These are phyloP conservation scores for Bruguiera parviflora DNA, from an alignment of 345 rosid species.

Conservation along the genomic window DNA sequence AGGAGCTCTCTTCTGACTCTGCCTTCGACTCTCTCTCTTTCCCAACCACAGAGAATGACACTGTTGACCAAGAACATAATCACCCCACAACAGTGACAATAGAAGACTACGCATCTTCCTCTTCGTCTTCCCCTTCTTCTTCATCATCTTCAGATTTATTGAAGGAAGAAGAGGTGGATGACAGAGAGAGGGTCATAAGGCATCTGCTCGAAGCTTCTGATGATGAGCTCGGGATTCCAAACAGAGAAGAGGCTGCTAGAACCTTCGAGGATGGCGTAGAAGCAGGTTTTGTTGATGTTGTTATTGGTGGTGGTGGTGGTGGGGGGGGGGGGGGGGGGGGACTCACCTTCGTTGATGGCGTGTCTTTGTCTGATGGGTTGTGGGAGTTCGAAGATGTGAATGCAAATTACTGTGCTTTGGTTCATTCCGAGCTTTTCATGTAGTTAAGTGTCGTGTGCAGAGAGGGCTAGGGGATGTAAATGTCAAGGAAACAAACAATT, in stretches of 20 bases:
- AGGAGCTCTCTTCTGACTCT: constrained; percentile 35
- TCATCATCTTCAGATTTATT: constrained; percentile 12
- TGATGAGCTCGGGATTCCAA: constrained; percentile 88
- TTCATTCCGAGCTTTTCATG: constrained; percentile 55
- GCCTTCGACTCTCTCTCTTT: neutral
- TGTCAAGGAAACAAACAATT: no score
- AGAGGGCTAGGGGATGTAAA: no score
- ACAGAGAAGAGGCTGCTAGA: constrained; percentile 22
- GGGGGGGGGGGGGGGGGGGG: no score
- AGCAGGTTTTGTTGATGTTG: neutral
- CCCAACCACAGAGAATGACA: neutral
- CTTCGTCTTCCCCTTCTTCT: constrained; percentile 20
- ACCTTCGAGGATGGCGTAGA: constrained; percentile 9
- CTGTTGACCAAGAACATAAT: constrained; percentile 11
- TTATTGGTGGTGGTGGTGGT: neutral
- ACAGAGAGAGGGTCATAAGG: constrained; percentile 58
- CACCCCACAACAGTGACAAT: neutral
- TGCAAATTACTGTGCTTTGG: constrained; percentile 53
- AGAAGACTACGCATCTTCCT: constrained; percentile 17
- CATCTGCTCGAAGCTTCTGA: constrained; percentile 83
- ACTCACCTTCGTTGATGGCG: constrained; percentile 2
- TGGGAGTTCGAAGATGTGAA: constrained; percentile 83
- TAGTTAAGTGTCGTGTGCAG: no score
- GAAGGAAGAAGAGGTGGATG: constrained; percentile 26
- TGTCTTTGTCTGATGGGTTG: constrained; percentile 42